Evolutionary conservation across 176 grass and related monocot species (phyloP).

Genomic region (Rhipidocladum racemiflorum): DNA sequence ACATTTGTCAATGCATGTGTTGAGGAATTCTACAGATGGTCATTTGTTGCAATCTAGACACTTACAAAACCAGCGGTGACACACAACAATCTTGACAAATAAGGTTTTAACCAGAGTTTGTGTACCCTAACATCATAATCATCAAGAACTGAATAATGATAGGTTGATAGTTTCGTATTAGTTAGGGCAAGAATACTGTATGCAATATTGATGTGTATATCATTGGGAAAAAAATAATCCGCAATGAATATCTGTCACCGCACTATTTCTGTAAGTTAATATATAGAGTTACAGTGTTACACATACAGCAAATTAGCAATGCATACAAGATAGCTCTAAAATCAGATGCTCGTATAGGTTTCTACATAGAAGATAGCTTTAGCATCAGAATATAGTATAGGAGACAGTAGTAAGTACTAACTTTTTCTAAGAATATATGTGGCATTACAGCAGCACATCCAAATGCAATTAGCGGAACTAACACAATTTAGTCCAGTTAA

Average conservation of each 20-base stretch:
- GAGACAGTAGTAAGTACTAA: background rate
- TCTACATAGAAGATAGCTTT: background rate
- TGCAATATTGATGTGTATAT: background rate
- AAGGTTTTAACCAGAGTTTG: background rate
- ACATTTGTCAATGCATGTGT: conserved; percentile 10
- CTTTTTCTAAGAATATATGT: background rate
- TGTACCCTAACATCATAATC: background rate
- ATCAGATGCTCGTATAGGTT: background rate
- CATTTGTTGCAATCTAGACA: conserved; percentile 20
- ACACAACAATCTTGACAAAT: background rate
- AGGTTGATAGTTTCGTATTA: background rate
- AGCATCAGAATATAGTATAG: background rate
- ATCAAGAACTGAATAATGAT: background rate
- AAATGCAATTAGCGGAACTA: conserved; percentile 19
- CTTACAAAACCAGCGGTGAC: background rate
- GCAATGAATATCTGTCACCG: background rate
- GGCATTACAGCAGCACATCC: background rate
- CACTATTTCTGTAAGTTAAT: background rate
- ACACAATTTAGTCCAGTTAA: background rate
- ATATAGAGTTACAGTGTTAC: background rate
- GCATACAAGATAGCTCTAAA: background rate
- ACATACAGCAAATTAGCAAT: background rate
- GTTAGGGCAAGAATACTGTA: background rate
- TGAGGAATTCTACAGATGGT: background rate
- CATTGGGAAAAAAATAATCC: background rate